Base-by-base conservation (phyloP, 805 yeast genomes). In the Diddensiella caesifluorescens region DNA sequence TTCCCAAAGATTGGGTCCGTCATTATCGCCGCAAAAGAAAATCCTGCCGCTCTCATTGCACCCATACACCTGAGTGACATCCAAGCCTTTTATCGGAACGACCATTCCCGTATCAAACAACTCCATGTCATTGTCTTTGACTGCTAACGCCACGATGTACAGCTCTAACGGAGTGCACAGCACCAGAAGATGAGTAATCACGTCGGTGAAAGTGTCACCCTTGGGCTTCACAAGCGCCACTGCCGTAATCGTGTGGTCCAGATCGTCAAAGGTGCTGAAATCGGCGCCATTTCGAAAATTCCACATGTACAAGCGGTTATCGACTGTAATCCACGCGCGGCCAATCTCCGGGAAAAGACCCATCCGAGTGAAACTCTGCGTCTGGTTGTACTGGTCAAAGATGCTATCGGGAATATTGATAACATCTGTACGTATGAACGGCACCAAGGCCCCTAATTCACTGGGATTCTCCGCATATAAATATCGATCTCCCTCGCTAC, bases 251-350 rank as follows among this genome's bases (percentile, higher is more conserved):
- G 92, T 75, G 51, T 84, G 85, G 41, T 77, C 73, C 48, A 88
- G 74, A 50, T 83, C 94, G 58, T 87, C 97, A 39, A 90, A 83
- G 5, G 87, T 77, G 53, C 80, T 79, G 56, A 79, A 84, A 45
- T 83, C 90, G 22, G 74, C 71, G 9, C 77, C 70, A 44, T 73
- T 75, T 19, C 19, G 18, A 56, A 81, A 78, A 60, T 88, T 82
- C 97, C 97, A 92, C 19, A 94, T 70, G 25, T 83, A 75, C 53
- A 90, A 68, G 53, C 83, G 82, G 58, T 82, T 81, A 56, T 87
- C 97, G 23, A 80, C 76, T 2, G 83, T 77, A 23, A 90, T 73
- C 96, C 97, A 92, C 10, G 89, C 78, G 45, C 95, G 76, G 47
- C 77, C 75, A 22, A 92, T 72, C 44, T 83, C 88, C 0, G 89